Evolutionary conservation across 2,329 filamentous ascomycete genomes (phyloP).

Genomic region (Penicillium sp.): DNA sequence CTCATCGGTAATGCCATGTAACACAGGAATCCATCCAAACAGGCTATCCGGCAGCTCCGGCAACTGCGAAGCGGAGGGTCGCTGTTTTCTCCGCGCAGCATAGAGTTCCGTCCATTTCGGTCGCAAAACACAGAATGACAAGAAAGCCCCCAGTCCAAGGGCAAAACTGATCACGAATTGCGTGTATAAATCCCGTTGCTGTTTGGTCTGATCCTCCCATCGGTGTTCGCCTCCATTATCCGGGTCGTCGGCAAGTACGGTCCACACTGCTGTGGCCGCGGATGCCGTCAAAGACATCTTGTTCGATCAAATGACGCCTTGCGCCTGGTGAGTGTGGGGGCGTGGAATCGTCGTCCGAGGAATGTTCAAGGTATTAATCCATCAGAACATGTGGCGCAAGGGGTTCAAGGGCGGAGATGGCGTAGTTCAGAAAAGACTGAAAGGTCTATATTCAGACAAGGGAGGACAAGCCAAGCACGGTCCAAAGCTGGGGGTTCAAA

Average conservation of each 20-base stretch:
- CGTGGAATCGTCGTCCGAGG: constrained; percentile 2
- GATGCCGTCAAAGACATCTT: constrained; percentile 34
- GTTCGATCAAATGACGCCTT: background rate
- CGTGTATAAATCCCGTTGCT: constrained; percentile 44
- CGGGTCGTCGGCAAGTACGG: constrained; percentile 19
- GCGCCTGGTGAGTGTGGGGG: constrained; percentile 2
- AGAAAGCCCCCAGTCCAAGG: constrained; percentile 45
- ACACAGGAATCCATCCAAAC: constrained; percentile 87
- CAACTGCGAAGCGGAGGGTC: constrained; percentile 63
- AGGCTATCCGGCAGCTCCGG: constrained; percentile 80
- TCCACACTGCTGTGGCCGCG: constrained; percentile 24
- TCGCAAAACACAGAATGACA: constrained; percentile 64
- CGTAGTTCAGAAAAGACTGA: background rate
- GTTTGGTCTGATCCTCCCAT: constrained; percentile 34
- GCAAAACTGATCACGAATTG: constrained; percentile 47
- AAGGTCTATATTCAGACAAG: background rate
- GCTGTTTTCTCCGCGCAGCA: constrained; percentile 79
- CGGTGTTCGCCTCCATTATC: constrained; percentile 18
- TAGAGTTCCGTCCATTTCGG: constrained; percentile 92
- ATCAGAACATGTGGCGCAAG: constrained; percentile 5
- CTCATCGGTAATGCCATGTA: constrained; percentile 84
- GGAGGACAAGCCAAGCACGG: background rate
- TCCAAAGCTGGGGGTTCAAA: background rate
- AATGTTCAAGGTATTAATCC: constrained; percentile 5
- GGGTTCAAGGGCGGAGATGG: background rate